A percentile compares a stretch with the other conserved stretches of the same genome.
These are phyloP conservation scores for Pseudogymnoascus sp. DNA, from an alignment of 2,329 filamentous ascomycete genomes.

Conservation along the genomic window DNA sequence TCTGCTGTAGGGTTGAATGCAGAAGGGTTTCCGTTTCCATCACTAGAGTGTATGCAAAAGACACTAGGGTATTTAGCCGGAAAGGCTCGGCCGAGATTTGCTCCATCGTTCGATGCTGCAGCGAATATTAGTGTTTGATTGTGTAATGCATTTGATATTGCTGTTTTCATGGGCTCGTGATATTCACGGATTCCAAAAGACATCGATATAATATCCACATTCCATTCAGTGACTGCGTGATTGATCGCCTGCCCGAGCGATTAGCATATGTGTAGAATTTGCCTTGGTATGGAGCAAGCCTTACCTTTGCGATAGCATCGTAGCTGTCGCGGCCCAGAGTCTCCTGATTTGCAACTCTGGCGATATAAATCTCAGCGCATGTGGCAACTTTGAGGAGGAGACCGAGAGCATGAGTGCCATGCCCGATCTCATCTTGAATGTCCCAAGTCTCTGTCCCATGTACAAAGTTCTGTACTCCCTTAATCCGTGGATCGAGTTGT, in stretches of 20 bases:
- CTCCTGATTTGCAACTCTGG: constrained; percentile 18
- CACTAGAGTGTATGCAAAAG: constrained; percentile 16
- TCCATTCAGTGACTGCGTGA: constrained; percentile 17
- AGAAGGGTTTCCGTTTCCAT: constrained; percentile 12
- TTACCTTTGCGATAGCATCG: constrained; percentile 15
- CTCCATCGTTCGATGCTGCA: constrained; percentile 18
- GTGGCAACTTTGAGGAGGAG: constrained; percentile 24
- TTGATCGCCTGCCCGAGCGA: constrained; percentile 17
- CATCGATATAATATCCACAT: constrained; percentile 22
- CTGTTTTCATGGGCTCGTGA: neutral
- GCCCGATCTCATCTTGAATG: constrained; percentile 21
- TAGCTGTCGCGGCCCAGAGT: constrained; percentile 8
- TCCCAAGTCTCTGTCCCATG: neutral
- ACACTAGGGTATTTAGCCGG: constrained; percentile 15
- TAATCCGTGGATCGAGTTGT: neutral
- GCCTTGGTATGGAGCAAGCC: neutral
- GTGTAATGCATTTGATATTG: constrained; percentile 11
- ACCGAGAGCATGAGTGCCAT: constrained; percentile 26
- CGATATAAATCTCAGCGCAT: constrained; percentile 26
- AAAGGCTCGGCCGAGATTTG: constrained; percentile 12
- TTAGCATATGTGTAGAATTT: neutral
- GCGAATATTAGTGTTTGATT: constrained; percentile 16
- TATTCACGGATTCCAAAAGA: constrained; percentile 17
- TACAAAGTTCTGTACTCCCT: neutral
- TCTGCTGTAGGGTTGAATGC: constrained; percentile 18